phyloP scores from a whole-genome alignment of 768 basidiomycete genomes.

The Russula compacta region DNA sequence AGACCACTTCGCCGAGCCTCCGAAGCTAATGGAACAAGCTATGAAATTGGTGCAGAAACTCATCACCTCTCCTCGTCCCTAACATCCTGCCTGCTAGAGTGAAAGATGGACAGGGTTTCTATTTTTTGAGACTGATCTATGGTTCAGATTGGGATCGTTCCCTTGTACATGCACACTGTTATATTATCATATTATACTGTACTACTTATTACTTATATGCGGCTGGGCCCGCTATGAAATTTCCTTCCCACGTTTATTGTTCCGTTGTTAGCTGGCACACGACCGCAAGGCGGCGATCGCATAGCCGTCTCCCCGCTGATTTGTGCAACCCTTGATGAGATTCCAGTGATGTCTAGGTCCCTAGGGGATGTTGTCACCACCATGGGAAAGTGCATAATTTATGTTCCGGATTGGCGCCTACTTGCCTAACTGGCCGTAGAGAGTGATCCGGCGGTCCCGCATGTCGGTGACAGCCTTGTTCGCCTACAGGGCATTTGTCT shows the following conservation, averaged over 20 bases:
- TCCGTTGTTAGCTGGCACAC: background rate
- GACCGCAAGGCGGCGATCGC: background rate
- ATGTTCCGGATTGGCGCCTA: background rate
- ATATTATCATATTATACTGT: background rate
- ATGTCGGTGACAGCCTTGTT: background rate
- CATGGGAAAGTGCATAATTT: background rate
- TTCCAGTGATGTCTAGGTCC: background rate
- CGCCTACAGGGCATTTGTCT: background rate
- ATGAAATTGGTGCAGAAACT: conserved; percentile 6
- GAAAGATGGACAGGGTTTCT: background rate
- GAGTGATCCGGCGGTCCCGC: background rate
- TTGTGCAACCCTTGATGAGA: background rate
- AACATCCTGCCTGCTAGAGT: background rate
- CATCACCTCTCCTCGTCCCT: background rate
- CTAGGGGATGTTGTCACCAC: background rate
- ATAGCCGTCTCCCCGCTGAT: background rate
- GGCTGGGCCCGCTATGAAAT: background rate
- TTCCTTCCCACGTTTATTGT: background rate
- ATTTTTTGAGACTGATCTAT: background rate
- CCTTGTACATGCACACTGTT: background rate
- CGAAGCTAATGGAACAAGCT: conserved; percentile 3
- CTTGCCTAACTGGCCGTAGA: background rate
- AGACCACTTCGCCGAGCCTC: conserved; percentile 3
- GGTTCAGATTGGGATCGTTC: background rate
- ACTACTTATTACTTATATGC: background rate